phyloP scores from a whole-genome alignment of 805 yeast genomes.

The Candida pseudofarinosa region DNA sequence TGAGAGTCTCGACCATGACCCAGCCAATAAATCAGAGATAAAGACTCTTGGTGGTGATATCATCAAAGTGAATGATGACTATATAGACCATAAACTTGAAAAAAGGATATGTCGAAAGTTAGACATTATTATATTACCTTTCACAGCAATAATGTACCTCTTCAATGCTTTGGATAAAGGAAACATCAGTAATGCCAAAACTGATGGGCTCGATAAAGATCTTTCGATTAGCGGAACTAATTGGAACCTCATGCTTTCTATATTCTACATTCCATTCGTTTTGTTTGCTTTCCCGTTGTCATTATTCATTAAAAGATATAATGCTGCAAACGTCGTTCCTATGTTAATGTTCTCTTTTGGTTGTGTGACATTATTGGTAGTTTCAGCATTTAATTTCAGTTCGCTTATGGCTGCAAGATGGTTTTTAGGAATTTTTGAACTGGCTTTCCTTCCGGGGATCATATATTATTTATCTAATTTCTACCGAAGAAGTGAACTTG shows the following conservation, averaged over 20 bases:
- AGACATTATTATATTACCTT: slow-evolving; percentile 42
- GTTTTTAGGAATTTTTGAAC: slow-evolving; percentile 34
- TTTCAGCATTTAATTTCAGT: slow-evolving; percentile 38
- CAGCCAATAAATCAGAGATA: slow-evolving; percentile 8
- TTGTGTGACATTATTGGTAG: slow-evolving; percentile 32
- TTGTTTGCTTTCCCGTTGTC: slow-evolving; percentile 43
- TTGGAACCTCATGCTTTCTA: slow-evolving; percentile 44
- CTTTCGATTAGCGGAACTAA: slow-evolving; percentile 36
- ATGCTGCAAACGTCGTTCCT: slow-evolving; percentile 27
- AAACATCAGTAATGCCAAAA: slow-evolving; percentile 36
- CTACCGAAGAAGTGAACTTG: slow-evolving; percentile 35
- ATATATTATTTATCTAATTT: slow-evolving; percentile 33
- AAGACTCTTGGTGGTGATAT: slow-evolving; percentile 14
- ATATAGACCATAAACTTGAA: slow-evolving; percentile 19
- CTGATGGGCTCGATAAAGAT: slow-evolving; percentile 34
- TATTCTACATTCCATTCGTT: slow-evolving; percentile 44
- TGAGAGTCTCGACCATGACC: slow-evolving; percentile 1
- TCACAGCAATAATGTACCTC: slow-evolving; percentile 43
- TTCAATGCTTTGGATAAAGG: slow-evolving; percentile 48
- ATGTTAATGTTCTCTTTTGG: slow-evolving; percentile 45
- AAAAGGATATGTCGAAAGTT: slow-evolving; percentile 35
- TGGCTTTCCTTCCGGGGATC: slow-evolving; percentile 37
- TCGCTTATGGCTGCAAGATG: slow-evolving; percentile 31
- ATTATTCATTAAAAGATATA: slow-evolving; percentile 35
- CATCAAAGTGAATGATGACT: slow-evolving; percentile 10